Base-by-base conservation (phyloP, 2,329 filamentous ascomycete genomes). In the Pseudopyrenochaeta lycopersici region DNA sequence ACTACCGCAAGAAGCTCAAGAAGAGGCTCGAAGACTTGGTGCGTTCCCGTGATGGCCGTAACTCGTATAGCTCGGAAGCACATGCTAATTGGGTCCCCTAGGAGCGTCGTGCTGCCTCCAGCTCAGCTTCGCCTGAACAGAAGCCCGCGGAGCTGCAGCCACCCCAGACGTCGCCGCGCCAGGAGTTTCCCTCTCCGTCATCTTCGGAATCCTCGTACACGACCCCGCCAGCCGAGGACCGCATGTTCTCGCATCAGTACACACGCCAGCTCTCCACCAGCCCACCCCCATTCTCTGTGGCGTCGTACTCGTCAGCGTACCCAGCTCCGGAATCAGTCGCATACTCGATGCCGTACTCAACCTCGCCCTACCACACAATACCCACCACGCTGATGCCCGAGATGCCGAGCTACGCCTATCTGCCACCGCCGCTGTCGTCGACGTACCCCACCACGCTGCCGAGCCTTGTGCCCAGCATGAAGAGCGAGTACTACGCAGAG, bases 1-100 rank as follows among this genome's bases (percentile, higher is more conserved):
- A 97, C 82, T 97, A 97, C 81, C 92, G 91, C 84, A 94, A 94
- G 87, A 94, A 94, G 87, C 88, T 94, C 68, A 94, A 95, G 89
- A 90, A 89, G 81, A 88, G 90, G 70, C 83, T 95, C 72, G 90
- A 94, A 82, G 90, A 94, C 73, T 85, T 94, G 66, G 64, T 67
- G 43, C 59, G 65, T 68, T 50, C 30, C 35, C 50, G 48, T 49
- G 46, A 35, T 49, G 42, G 45, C 23, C 45, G 27, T 20, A 29
- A 21, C 45, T 60, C 46, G 51, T 52, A 57, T 50, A 27, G 23
- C 55, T 55, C 57, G 48, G 52, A 49, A 50, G 44, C 15, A 27
- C 46, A 44, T 62, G 46, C 65, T 68, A 57, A 67, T 64, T 27
- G 18, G 35, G 39, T 42, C 47, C 31, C 9, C 4, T 50, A 67